Evolutionary conservation across 2,329 filamentous ascomycete species (phyloP).

Genomic region (Ophiostoma quercus): DNA sequence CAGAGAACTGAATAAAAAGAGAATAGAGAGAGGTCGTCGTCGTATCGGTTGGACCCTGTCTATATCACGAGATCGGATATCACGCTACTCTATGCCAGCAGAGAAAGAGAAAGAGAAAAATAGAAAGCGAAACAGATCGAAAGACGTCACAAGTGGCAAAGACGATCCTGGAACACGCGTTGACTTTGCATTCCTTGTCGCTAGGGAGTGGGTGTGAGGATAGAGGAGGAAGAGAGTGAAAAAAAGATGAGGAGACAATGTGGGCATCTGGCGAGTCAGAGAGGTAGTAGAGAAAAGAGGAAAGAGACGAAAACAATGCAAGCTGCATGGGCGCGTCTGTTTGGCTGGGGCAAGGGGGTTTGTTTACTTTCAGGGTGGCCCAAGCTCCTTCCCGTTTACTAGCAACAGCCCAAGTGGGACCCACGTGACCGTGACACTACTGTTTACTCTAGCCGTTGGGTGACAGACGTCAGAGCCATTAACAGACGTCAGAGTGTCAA

Average conservation of each 20-base stretch:
- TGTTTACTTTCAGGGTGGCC: constrained; percentile 30
- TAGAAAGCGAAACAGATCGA: background rate
- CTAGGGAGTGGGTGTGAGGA: background rate
- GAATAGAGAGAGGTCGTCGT: background rate
- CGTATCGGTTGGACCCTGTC: background rate
- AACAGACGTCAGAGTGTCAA: background rate
- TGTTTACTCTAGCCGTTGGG: background rate
- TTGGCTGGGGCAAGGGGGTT: constrained; percentile 23
- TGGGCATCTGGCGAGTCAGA: background rate
- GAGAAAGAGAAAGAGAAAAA: background rate
- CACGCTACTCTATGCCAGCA: constrained; percentile 11
- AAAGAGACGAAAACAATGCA: constrained; percentile 8
- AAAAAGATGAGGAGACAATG: background rate
- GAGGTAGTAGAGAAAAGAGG: background rate
- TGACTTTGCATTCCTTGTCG: constrained; percentile 11
- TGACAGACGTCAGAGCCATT: background rate
- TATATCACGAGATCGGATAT: constrained; percentile 7
- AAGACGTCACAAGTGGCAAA: constrained; percentile 12
- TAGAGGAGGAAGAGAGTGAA: background rate
- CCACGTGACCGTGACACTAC: background rate
- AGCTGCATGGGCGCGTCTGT: constrained; percentile 16
- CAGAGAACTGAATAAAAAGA: background rate
- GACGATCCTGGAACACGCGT: background rate
- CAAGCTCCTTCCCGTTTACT: constrained; percentile 25
- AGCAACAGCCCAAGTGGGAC: constrained; percentile 17